A percentile compares a stretch with the other conserved stretches of the same genome.
Conservation (phyloP, 2,329 filamentous ascomycete genomes). For the Sclerotinia spermophila region DNA sequence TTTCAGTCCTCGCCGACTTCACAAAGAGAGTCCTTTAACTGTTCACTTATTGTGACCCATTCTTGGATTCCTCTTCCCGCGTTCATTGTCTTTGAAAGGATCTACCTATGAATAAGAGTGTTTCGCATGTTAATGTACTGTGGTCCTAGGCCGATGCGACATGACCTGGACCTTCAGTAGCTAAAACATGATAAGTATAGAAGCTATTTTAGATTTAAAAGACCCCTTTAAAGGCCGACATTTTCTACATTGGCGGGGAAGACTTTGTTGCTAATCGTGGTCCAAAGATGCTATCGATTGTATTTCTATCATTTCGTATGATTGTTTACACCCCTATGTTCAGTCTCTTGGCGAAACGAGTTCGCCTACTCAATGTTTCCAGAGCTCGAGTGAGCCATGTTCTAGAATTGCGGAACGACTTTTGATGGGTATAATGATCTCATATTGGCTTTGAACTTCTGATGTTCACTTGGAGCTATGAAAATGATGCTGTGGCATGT, state of each 20-base stretch:
- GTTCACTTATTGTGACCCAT: conserved; percentile 5
- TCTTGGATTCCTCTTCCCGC: neutral
- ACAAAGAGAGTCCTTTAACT: neutral
- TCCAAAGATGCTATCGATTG: neutral
- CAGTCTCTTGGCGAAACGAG: conserved; percentile 13
- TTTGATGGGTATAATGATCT: neutral
- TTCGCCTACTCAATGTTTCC: neutral
- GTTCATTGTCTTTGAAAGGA: neutral
- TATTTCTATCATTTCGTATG: conserved; percentile 1
- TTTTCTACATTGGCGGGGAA: neutral
- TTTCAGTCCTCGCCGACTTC: conserved; percentile 1
- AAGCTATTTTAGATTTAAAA: neutral
- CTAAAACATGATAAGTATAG: neutral
- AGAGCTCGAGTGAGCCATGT: conserved; percentile 10
- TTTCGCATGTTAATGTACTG: neutral
- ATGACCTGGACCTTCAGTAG: neutral
- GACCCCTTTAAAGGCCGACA: neutral
- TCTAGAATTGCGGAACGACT: neutral
- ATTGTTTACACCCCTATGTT: neutral
- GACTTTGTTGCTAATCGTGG: neutral
- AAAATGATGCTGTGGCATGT: neutral
- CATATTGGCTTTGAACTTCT: neutral
- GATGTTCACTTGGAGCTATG: neutral
- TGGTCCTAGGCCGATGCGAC: neutral
- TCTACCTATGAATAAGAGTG: neutral